phyloP scores from a whole-genome alignment of 73 alveolate species.

The Uronychia binucleata region DNA sequence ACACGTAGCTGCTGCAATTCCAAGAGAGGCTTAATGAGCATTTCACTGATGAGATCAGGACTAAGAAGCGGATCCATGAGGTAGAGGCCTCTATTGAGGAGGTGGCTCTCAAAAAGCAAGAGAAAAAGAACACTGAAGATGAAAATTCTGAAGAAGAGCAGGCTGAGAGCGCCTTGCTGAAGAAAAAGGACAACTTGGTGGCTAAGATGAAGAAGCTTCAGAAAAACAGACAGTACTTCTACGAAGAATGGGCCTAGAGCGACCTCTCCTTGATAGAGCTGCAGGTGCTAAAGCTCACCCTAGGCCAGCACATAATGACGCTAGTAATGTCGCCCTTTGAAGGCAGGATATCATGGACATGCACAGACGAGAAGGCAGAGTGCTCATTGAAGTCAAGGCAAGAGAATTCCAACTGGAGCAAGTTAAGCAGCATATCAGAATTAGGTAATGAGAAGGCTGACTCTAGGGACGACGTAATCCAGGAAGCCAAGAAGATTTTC shows the following conservation, averaged over 20 bases:
- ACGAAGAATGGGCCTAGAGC: background rate
- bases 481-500: background rate
- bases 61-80: conserved; percentile 52
- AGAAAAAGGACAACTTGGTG: background rate
- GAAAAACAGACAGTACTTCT: background rate
- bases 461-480: background rate
- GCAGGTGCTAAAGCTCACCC: background rate
- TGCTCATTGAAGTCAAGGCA: background rate
- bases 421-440: background rate
- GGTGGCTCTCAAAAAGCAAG: conserved; percentile 10
- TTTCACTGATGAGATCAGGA: conserved; percentile 45
- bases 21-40: conserved; percentile 19
- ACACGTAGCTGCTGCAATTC: conserved; percentile 2
- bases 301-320: background rate
- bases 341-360: background rate
- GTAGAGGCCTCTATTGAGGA: conserved; percentile 34
- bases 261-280: background rate
- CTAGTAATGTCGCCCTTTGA: background rate
- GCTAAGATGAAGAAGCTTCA: background rate
- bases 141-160: conserved; percentile 18
- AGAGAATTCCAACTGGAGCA: background rate
- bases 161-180: background rate
- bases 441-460: too few relatives aligned
- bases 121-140: conserved; percentile 16
- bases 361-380: background rate